Evolutionary conservation across 768 basidiomycete species (phyloP).

Genomic region (Tremella mesenterica): DNA sequence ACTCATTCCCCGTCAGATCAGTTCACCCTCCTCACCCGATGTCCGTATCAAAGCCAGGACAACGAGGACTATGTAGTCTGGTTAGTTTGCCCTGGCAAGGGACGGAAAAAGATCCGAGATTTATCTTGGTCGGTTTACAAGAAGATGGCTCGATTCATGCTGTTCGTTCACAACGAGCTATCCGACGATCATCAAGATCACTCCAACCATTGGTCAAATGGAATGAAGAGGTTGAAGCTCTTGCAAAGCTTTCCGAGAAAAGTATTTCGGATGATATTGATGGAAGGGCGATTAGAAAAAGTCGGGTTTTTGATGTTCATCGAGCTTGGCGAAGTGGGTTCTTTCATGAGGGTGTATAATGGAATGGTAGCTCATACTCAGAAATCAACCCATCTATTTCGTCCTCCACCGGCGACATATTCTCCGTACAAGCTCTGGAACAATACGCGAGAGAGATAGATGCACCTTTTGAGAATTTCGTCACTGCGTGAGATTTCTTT

Average conservation of each 20-base stretch:
- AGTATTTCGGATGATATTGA: background rate
- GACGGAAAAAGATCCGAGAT: background rate
- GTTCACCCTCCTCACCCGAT: conserved; percentile 6
- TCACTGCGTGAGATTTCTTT: conserved; percentile 22
- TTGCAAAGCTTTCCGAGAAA: background rate
- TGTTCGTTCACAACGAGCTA: background rate
- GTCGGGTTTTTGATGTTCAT: conserved; percentile 6
- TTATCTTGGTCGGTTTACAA: background rate
- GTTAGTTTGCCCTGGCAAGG: background rate
- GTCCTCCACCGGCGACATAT: background rate
- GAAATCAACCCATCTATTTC: conserved; percentile 8
- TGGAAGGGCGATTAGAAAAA: conserved; percentile 5
- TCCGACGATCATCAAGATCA: background rate
- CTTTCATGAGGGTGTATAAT: background rate
- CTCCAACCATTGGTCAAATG: background rate
- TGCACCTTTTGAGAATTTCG: conserved; percentile 25
- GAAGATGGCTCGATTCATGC: background rate
- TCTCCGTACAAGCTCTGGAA: conserved; percentile 6
- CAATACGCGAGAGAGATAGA: conserved; percentile 23
- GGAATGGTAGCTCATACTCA: background rate
- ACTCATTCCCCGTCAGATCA: conserved; percentile 4
- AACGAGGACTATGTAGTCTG: too few relatives aligned
- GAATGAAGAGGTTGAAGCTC: conserved; percentile 5
- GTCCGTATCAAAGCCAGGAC: background rate
- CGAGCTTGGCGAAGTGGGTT: conserved; percentile 33